Conservation (phyloP, 73 alveolate species). For the Urostyla sp. region DNA sequence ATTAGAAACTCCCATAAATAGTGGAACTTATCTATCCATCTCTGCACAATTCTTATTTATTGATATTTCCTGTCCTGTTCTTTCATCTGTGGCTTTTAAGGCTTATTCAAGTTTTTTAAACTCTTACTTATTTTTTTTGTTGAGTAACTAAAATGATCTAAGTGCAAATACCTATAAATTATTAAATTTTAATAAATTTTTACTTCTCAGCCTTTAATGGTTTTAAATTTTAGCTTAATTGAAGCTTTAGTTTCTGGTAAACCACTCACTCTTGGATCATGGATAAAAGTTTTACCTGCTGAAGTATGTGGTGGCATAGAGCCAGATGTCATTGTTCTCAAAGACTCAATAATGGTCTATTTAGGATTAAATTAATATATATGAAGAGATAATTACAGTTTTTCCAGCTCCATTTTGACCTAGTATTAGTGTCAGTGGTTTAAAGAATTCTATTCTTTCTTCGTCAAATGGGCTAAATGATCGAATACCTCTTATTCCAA, state of each 20-base stretch:
- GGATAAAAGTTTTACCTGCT: constrained; percentile 93
- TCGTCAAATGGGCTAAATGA: constrained; percentile 89
- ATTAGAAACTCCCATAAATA: constrained; percentile 88
- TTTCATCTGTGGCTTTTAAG: constrained; percentile 75
- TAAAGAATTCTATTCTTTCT: constrained; percentile 89
- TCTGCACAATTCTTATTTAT: constrained; percentile 91
- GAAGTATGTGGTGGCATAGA: constrained; percentile 95
- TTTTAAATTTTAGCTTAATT: constrained; percentile 78
- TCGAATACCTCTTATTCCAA: constrained; percentile 94
- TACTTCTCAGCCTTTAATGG: constrained; percentile 80
- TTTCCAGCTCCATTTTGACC: constrained; percentile 99
- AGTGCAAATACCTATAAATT: constrained; percentile 72
- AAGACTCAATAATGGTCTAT: constrained; percentile 95
- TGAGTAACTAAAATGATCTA: constrained; percentile 84
- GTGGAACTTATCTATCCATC: constrained; percentile 92
- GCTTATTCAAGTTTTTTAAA: constrained; percentile 90
- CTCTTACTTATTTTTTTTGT: constrained; percentile 86
- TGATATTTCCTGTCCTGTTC: constrained; percentile 83
- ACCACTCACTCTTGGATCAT: constrained; percentile 87
- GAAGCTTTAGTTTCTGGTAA: constrained; percentile 86
- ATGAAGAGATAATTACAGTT: constrained; percentile 72
- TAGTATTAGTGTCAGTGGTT: constrained; percentile 92
- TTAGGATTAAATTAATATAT: background rate
- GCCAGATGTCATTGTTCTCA: constrained; percentile 93
- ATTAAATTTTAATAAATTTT: background rate